Percentiles rank a stretch among this genome's conserved stretches.
Conservation (phyloP, 345 rosid genomes). For the sweet orange (Citrus sinensis) region DVS_A1.0 CM039165.1:24984501-24985000, state of each 20-base stretch:
- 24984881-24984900: not conserved
- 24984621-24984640: too few relatives aligned
- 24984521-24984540: too few relatives aligned
- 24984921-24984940: conserved; percentile 11
- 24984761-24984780: not conserved
- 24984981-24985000: not conserved
- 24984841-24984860: not conserved
- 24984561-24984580: too few relatives aligned
- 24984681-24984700: not conserved
- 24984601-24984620: too few relatives aligned
- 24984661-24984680: not conserved
- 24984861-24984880: not conserved
- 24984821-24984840: not conserved
- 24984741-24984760: not conserved
- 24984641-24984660: not conserved
- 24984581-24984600: too few relatives aligned
- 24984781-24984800: too few relatives aligned
- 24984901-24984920: not conserved
- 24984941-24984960: conserved; percentile 6
- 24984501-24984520: too few relatives aligned
- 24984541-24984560: too few relatives aligned
- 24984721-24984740: not conserved
- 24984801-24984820: not conserved
- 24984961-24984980: not conserved
- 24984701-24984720: not conserved